Base-by-base conservation (phyloP, 2,329 filamentous ascomycete genomes). In the Fonsecaea monophora region DNA sequence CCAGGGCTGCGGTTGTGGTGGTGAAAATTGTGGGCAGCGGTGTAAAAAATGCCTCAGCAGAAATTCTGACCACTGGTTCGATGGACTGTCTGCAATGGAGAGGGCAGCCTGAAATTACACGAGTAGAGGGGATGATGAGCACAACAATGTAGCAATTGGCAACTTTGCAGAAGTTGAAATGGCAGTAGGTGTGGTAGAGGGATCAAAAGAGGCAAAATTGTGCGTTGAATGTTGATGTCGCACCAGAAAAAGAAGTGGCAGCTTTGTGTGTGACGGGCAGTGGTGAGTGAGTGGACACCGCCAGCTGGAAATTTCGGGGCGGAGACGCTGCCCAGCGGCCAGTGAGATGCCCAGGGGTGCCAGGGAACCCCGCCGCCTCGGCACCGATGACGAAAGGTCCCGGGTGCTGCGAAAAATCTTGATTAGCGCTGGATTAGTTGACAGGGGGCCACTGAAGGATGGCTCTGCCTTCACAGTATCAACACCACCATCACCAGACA, bases 1-100 rank as follows among this genome's bases (percentile, higher is more conserved):
- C 68, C 68, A 70, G 68, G 60, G 35, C 58, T 70, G 66, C 68
- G 61, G 60, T 50, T 59, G 37, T 30, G n/a, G 18, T 50, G 57
- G 60, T 60, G 61, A 62, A 45, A 38, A 38, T 66, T 37, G 65
- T 62, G 53, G 37, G 45, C n/a, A 34, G 54, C n/a, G 35, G 42
- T 21, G 45, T 2, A 57, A 60, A 61, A 65, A 65, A 60, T 69
- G 62, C 60, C 67, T 66, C 67, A 62, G 53, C 56, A 5, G 56
- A 61, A 61, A 66, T 42, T 64, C 50, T 34, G 56, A 40, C 34
- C 18, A 32, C 42, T 60, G 40, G 34, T 37, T 45, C 8, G 48
- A 21, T 9, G 21, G 56, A 13, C 45, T 42, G 62, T 35, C 40
- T 56, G 45, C 38, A 21, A 50, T 25, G 12, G 45, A 50, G 21